Base-by-base conservation (phyloP, 2,329 filamentous ascomycete species). In the Calonectria montana region DNA sequence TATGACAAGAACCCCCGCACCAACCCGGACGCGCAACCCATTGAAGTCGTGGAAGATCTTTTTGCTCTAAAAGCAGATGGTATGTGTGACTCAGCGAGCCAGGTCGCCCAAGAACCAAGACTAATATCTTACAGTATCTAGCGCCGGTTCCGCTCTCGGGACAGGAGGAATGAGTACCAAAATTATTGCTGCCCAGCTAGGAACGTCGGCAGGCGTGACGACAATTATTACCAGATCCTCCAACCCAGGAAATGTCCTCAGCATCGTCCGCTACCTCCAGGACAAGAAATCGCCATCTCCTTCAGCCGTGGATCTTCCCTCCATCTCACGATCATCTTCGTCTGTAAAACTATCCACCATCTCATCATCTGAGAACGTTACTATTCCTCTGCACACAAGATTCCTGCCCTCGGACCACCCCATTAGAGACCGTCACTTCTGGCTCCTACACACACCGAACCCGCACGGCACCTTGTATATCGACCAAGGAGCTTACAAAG, bases 111-210 rank as follows among this genome's bases (percentile, higher is more conserved):
- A n/a, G 25, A 3, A 7, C 27, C 15, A 61, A 21, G 8, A 55
- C 76, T 82, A 69, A 81, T 50, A 31, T 29, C 29, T 21, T 21
- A 64, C 68, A 93, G 95, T 98, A 8, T 98, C 96, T 3, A 94
- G 93, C 35, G 94, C 95, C 25, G 97, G 97, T 4, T 98, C 95
- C 3, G 89, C 94, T 4, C 86, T 99, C 18, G 97, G 97, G 25
- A 99, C 97, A 2, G 97, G 97, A 23, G 97, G 97, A 53, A 99
- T 99, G 97, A 93, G 93, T 74, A 99, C 97, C 70, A 99, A 99
- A 86, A 98, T 99, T 77, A 92, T 97, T 29, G 97, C 97, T 65
- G 97, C 97, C 29, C 91, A 94, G 66, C 89, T 99, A 45, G 97
- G 96, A 39, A 98, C 96, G 8, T 97, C 96, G 41, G 97, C 95